Conservation (phyloP, 345 rosid species). For the Nasturtium officinale region DNA sequence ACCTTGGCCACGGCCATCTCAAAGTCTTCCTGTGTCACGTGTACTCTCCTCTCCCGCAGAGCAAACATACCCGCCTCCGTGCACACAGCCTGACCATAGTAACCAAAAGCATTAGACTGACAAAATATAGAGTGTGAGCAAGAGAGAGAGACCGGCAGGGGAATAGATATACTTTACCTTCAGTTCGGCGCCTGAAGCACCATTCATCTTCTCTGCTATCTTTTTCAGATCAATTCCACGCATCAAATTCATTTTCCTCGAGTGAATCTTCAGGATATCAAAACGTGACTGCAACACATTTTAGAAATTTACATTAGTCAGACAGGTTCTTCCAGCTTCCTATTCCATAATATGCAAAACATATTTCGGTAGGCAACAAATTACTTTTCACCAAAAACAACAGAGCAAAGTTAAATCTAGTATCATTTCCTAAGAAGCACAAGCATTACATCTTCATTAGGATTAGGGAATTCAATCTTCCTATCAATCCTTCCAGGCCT, state of each 20-base stretch:
- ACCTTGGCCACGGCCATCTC: slow-evolving; percentile 99
- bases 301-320: slow-evolving; percentile 5
- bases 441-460: slow-evolving; percentile 76
- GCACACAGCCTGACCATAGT: slow-evolving; percentile 80
- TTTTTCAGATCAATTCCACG: slow-evolving; percentile 97
- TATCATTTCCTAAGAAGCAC: not conserved
- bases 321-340: not conserved
- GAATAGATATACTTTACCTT: slow-evolving; percentile 56
- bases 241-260: slow-evolving; percentile 96
- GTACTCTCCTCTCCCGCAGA: slow-evolving; percentile 92
- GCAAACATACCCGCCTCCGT: slow-evolving; percentile 99
- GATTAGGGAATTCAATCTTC: slow-evolving; percentile 98
- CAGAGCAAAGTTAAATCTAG: not conserved
- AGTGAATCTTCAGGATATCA: slow-evolving; percentile 96
- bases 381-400: not conserved
- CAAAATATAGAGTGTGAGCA: not conserved
- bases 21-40: slow-evolving; percentile 97
- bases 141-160: not conserved
- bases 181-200: slow-evolving; percentile 98
- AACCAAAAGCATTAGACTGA: not conserved
- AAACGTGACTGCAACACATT: slow-evolving; percentile 72
- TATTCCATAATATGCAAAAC: not conserved
- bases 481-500: slow-evolving; percentile 98
- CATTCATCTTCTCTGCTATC: slow-evolving; percentile 98
- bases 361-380: not conserved